Conservation (phyloP, 495 filamentous ascomycete species). For the Penicillium robsamsonii region DNA sequence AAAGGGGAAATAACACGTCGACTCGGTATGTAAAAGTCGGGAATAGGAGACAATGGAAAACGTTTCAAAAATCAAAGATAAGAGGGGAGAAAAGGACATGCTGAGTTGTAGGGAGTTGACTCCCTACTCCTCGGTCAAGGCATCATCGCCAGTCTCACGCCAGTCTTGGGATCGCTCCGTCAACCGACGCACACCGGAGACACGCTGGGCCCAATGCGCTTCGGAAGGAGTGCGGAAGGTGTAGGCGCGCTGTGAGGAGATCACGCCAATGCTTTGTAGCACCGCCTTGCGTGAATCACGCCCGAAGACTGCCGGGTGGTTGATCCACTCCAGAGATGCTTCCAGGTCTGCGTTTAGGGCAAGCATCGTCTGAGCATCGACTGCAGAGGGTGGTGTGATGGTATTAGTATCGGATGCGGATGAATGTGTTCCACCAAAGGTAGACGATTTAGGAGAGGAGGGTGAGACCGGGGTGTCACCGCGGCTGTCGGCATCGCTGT, state of each 20-base stretch:
- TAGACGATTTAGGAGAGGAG: constrained; percentile 41
- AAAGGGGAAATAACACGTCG: constrained; percentile 1
- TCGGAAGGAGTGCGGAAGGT: constrained; percentile 89
- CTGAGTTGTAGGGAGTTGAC: neutral
- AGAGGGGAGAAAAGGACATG: neutral
- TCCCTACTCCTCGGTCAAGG: constrained; percentile 72
- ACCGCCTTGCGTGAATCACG: constrained; percentile 96
- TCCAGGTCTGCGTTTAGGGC: constrained; percentile 92
- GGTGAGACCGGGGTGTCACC: constrained; percentile 38
- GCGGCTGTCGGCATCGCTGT: constrained; percentile 40
- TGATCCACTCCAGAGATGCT: constrained; percentile 96
- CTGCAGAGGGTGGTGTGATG: constrained; percentile 66
- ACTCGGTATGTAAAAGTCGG: neutral
- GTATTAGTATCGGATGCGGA: constrained; percentile 49
- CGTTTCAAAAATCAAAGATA: constrained; percentile 9
- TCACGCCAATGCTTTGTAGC: constrained; percentile 92
- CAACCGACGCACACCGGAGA: constrained; percentile 71
- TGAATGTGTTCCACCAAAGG: constrained; percentile 46
- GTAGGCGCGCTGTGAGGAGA: constrained; percentile 89
- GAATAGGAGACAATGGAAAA: neutral
- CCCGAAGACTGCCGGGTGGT: constrained; percentile 91
- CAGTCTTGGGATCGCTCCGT: constrained; percentile 80
- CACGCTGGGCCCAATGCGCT: constrained; percentile 77
- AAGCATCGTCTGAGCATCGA: constrained; percentile 73
- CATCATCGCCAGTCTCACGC: constrained; percentile 80